These are phyloP conservation scores for Terfezia claveryi DNA, from an alignment of 495 filamentous ascomycete genomes.

Conservation along the genomic window DNA sequence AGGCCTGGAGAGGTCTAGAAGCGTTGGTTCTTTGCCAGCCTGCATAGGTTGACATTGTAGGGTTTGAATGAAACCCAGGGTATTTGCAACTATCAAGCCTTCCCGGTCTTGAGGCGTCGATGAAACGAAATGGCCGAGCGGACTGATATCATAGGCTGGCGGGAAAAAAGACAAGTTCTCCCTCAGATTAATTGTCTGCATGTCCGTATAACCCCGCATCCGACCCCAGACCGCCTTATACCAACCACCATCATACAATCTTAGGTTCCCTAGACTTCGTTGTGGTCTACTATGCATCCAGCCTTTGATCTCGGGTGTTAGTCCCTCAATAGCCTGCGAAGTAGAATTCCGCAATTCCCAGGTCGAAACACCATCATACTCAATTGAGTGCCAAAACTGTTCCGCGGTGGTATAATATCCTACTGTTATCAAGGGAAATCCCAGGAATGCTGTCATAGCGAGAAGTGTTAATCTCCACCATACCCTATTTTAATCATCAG, in stretches of 20 bases:
- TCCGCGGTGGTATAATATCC: slow-evolving; percentile 9
- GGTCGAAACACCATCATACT: slow-evolving; percentile 3
- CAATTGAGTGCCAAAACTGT: slow-evolving; percentile 7
- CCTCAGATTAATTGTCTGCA: neutral
- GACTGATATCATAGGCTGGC: slow-evolving; percentile 5
- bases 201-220: neutral
- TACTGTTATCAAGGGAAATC: slow-evolving; percentile 10
- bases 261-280: slow-evolving; percentile 4
- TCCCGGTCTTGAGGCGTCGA: slow-evolving; percentile 1
- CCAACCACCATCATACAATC: too few relatives aligned
- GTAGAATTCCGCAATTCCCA: slow-evolving; percentile 7
- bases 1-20: slow-evolving; percentile 4
- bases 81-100: slow-evolving; percentile 8
- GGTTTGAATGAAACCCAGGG: slow-evolving; percentile 9
- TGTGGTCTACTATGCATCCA: slow-evolving; percentile 11
- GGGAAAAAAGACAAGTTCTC: slow-evolving; percentile 6
- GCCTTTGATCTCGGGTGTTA: slow-evolving; percentile 1
- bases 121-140: slow-evolving; percentile 10
- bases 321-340: neutral
- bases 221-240: too few relatives aligned
- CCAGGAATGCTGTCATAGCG: slow-evolving; percentile 5
- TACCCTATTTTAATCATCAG: neutral
- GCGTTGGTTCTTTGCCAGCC: slow-evolving; percentile 2
- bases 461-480: slow-evolving; percentile 7
- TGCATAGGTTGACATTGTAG: slow-evolving; percentile 2